Evolutionary conservation across 176 grass and related monocot genomes (phyloP), one percentile per base, ranked within the genome.

Genomic region (Carex pumila): DNA sequence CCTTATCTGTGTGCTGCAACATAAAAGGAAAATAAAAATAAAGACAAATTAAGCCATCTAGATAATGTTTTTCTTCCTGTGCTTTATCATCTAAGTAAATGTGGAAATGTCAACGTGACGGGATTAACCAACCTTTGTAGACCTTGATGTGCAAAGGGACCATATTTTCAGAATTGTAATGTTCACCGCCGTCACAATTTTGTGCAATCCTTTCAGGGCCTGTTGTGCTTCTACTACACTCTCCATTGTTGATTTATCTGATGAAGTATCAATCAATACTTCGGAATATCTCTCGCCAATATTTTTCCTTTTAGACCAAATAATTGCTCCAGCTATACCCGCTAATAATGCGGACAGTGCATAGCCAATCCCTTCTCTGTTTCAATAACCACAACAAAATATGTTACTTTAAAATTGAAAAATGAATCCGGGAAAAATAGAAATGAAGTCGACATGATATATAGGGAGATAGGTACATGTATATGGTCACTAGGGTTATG

Each of bases 191-290:
- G 91, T 97, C 14, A 97, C 83, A 25, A 84, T 81, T 55, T 91
- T 79, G 8, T 94, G 89, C 85, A 84, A 81, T 73, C 66, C 88
- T 21, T 84, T 82, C 57, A 98, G 81, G 78, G 66, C 90, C 2
- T 94, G 92, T 2, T 93, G 92, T 1, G 95, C 95, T 17, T 92
- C 91, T 73, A 98, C 91, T 68, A 94, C 82, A 90, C 85, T 91
- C 37, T 94, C 90, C 88, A 93, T 90, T 21, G 90, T 93, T 14
- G 95, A 91, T 89, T 94, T 94, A 60, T 94, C 95, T 0, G 89
- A 88, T 1, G 90, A 92, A 73, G 90, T 85, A 10, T 91, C 84
- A 2, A 97, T 82, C 73, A 91, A 54, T 19, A 94, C 84, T 82
- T 94, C 91, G 9, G 81, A 85, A 62, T 80, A 92, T 75, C 84